These are phyloP conservation scores for Truncatella angustata DNA, from an alignment of 2,329 filamentous ascomycete genomes.

Conservation along the genomic window DNA sequence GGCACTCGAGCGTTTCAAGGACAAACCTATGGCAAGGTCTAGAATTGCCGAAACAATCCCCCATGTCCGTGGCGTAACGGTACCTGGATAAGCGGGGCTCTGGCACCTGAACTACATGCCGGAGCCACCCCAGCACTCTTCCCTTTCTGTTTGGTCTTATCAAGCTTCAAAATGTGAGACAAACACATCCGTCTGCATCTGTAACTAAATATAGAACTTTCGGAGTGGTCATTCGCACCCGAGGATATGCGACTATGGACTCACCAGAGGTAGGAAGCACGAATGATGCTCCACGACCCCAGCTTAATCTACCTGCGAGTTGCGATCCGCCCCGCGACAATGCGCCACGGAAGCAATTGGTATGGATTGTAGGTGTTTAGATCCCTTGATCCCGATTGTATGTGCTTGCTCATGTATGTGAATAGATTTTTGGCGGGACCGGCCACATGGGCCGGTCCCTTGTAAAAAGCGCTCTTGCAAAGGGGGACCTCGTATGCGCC, in stretches of 20 bases:
- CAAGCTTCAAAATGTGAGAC: neutral
- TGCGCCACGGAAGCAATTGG: slow-evolving; percentile 69
- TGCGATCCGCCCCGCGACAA: slow-evolving; percentile 79
- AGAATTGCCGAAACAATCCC: neutral
- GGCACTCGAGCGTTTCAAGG: too few species aligned
- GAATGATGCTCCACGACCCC: slow-evolving; percentile 28
- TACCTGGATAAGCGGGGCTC: slow-evolving; percentile 7
- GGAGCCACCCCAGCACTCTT: neutral
- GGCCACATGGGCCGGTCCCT: slow-evolving; percentile 94
- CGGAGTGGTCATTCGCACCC: neutral
- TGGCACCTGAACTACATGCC: slow-evolving; percentile 1
- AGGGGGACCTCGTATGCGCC: slow-evolving; percentile 80
- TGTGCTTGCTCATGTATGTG: neutral
- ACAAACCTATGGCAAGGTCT: neutral
- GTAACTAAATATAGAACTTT: too few species aligned
- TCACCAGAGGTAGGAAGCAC: slow-evolving; percentile 7
- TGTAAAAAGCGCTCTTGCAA: slow-evolving; percentile 75
- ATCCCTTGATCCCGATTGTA: neutral
- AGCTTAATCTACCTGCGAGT: slow-evolving; percentile 70
- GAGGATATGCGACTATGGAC: neutral
- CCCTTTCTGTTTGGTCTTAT: neutral
- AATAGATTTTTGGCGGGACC: slow-evolving; percentile 96
- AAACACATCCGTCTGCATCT: neutral
- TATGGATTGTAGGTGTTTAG: slow-evolving; percentile 74
- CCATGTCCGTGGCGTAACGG: neutral